These are phyloP conservation scores for Achaetomium macrosporum DNA, from an alignment of 2,329 filamentous ascomycete species.

Conservation along the genomic window DNA sequence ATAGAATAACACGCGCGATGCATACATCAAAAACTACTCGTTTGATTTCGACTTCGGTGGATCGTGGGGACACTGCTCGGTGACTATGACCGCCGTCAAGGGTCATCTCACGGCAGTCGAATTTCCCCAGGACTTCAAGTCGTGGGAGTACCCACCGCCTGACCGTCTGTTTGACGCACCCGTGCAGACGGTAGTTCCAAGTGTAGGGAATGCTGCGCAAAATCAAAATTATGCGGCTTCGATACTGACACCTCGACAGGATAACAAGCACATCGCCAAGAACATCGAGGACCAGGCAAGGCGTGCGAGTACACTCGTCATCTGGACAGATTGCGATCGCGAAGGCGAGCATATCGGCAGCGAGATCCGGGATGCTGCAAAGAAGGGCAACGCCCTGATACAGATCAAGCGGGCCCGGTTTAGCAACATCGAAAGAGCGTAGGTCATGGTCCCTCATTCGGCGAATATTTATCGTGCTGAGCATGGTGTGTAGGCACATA, in stretches of 20 bases:
- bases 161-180: constrained; percentile 74
- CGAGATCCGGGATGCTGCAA: constrained; percentile 79
- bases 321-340: constrained; percentile 98
- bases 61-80: constrained; percentile 72
- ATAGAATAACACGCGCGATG: constrained; percentile 63
- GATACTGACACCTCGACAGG: constrained; percentile 38
- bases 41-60: constrained; percentile 84
- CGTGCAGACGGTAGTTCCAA: constrained; percentile 60
- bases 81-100: constrained; percentile 89
- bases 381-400: constrained; percentile 65
- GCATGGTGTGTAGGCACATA: constrained; percentile 60
- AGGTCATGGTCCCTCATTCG: constrained; percentile 28
- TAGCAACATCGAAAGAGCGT: constrained; percentile 93
- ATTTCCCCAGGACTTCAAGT: constrained; percentile 67
- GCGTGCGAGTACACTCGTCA: constrained; percentile 70
- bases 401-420: constrained; percentile 83
- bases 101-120: constrained; percentile 82
- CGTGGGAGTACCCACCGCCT: constrained; percentile 78
- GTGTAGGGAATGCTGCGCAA: constrained; percentile 41
- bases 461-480: not conserved
- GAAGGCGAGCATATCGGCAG: constrained; percentile 95
- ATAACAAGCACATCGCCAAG: constrained; percentile 72
- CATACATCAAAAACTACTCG: constrained; percentile 88
- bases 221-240: not conserved
- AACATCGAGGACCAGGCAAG: constrained; percentile 80